phyloP scores from a whole-genome alignment of 2,329 filamentous ascomycete genomes.

The Talaromyces funiculosus region DNA sequence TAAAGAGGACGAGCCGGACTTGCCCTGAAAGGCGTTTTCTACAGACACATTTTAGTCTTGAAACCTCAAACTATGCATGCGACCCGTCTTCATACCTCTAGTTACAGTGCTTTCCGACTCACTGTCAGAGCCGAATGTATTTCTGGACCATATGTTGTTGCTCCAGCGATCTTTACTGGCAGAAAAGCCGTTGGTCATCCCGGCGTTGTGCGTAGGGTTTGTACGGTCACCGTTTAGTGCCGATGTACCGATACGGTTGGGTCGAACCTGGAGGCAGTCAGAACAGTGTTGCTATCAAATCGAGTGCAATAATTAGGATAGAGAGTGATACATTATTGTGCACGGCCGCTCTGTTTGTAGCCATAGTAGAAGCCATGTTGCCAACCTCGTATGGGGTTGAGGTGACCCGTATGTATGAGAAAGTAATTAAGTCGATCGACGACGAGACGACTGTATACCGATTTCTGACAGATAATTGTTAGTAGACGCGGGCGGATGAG shows the following conservation, averaged over 20 bases:
- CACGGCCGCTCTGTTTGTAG: constrained; percentile 30
- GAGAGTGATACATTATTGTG: constrained; percentile 31
- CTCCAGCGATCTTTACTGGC: constrained; percentile 41
- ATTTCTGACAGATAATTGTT: not conserved
- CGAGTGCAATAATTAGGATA: not conserved
- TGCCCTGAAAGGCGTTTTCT: constrained; percentile 43
- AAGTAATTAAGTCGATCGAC: constrained; percentile 13
- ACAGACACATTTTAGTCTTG: not conserved
- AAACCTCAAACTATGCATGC: not conserved
- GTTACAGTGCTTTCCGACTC: constrained; percentile 43
- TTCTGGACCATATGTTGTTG: constrained; percentile 50
- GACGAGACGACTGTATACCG: not conserved
- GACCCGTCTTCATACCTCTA: constrained; percentile 39
- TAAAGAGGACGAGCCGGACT: constrained; percentile 65
- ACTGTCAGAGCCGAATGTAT: constrained; percentile 41
- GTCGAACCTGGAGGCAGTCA: constrained; percentile 22
- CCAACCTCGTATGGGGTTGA: constrained; percentile 15
- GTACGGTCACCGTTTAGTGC: constrained; percentile 30
- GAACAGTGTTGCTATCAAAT: constrained; percentile 15
- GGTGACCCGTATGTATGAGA: constrained; percentile 4
- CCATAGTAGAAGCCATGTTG: constrained; percentile 32
- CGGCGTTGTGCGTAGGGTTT: constrained; percentile 33
- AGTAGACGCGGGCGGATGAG: not conserved
- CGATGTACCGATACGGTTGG: constrained; percentile 34
- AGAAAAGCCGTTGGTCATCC: constrained; percentile 41